Evolutionary conservation across 306 rosid genomes (phyloP).

Genomic region (Cucurbita ficifolia): DNA sequence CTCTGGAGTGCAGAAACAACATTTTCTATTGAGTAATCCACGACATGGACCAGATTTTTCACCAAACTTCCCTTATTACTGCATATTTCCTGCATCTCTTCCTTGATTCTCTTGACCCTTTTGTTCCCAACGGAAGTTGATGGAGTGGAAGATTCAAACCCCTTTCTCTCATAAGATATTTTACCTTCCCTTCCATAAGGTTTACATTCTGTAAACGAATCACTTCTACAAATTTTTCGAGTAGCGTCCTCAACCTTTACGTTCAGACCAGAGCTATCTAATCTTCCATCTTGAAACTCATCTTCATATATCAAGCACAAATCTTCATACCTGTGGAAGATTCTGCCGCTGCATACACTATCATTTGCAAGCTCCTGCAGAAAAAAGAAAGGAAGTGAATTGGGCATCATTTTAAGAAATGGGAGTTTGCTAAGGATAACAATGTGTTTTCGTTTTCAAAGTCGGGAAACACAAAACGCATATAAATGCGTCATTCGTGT

Average conservation of each 20-base stretch:
- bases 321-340: constrained; percentile 15
- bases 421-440: neutral
- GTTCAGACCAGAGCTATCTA: neutral
- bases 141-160: constrained; percentile 13
- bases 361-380: constrained; percentile 24
- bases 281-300: neutral
- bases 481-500: neutral
- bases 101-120: constrained; percentile 15
- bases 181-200: constrained; percentile 7
- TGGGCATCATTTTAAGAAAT: neutral
- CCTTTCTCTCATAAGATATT: constrained; percentile 12
- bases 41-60: neutral
- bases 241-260: neutral
- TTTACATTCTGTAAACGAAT: neutral
- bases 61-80: constrained; percentile 2
- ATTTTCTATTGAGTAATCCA: constrained; percentile 29
- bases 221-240: neutral
- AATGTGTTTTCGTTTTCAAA: neutral
- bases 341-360: constrained; percentile 10
- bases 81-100: constrained; percentile 11
- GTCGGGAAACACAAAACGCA: neutral
- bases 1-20: constrained; percentile 43
- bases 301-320: constrained; percentile 15
- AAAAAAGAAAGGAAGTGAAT: neutral
- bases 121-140: constrained; percentile 12